These are phyloP conservation scores for Venustampulla echinocandica DNA, from an alignment of 495 filamentous ascomycete species.

Conservation along the genomic window DNA sequence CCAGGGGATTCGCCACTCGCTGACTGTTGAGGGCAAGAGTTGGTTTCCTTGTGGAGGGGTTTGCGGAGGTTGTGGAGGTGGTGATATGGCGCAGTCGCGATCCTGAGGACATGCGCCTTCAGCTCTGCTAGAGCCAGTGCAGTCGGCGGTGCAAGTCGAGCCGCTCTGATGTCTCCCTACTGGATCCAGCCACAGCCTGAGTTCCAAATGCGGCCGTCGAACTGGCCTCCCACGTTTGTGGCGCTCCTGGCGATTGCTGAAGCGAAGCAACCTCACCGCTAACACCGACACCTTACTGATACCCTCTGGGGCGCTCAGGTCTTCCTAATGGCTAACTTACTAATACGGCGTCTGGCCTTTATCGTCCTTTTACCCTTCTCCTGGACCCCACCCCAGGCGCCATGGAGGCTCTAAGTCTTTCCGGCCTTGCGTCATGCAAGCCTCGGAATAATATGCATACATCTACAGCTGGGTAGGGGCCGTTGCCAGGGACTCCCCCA, in stretches of 20 bases:
- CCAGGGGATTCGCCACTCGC: background rate
- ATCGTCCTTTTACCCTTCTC: no score
- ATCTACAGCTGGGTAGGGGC: conserved; percentile 21
- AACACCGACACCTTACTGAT: background rate
- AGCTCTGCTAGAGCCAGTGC: background rate
- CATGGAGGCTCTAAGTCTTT: conserved; percentile 17
- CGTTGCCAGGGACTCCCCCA: background rate
- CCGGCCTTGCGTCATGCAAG: conserved; percentile 11
- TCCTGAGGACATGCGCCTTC: background rate
- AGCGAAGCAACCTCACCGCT: conserved; percentile 5
- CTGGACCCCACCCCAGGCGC: background rate
- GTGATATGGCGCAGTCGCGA: background rate
- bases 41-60: conserved; percentile 3
- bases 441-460: background rate
- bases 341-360: no score
- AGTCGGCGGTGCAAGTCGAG: no score
- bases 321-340: no score
- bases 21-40: conserved; percentile 7
- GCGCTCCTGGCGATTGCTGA: conserved; percentile 13
- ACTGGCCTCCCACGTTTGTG: conserved; percentile 7
- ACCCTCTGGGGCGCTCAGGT: no score
- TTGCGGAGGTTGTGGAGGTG: background rate
- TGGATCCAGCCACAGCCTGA: background rate
- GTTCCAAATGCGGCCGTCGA: no score
- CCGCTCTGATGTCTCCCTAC: no score